Evolutionary conservation across 257 asterid species (phyloP), one percentile per base, ranked within the genome.

Genomic region (Forsythia viridissima): DNA sequence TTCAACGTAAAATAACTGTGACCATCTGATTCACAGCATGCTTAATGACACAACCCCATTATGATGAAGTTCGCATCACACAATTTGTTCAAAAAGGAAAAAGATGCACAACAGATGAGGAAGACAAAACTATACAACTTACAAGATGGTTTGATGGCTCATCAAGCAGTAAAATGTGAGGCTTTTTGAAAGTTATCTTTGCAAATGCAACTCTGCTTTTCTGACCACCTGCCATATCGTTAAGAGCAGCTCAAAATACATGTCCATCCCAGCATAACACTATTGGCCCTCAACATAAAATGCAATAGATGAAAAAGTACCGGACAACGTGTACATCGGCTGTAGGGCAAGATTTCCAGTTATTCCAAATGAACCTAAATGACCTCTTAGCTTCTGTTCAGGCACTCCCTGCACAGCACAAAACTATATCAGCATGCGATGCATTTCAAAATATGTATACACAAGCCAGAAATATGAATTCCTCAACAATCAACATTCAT

Each of bases 141-240:
- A 96, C 99, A 86, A 96, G 97, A 89, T 96, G 99, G 84, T 93
- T 96, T 15, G 98, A 93, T 7, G 98, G 99, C 90, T 96, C 99
- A 44, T 96, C 99, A 79, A 96, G 97, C 75, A 96, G 90, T 75
- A 96, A 84, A 77, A 96, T 96, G 83, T 96, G 99, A 78, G 99
- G 99, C 91, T 91, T 96, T 80, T 92, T 96, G 97, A 92, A 96
- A 63, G 99, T 93, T 80, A 96, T 93, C 92, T 93, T 96, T 11
- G 98, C 88, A 83, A 96, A 96, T 38, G 99, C 99, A 80, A 96
- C 99, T 79, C 99, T 92, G 86, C 99, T 96, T 84, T 96, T 96
- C 88, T 96, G 99, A 82, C 99, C 99, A 85, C 99, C 99, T 96
- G 90, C 40, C 51, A 88, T 41, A 74, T 70, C 65, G 76, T 78